phyloP scores from a whole-genome alignment of 2,329 filamentous ascomycete species.

The Echinosphaeria canescens region DNA sequence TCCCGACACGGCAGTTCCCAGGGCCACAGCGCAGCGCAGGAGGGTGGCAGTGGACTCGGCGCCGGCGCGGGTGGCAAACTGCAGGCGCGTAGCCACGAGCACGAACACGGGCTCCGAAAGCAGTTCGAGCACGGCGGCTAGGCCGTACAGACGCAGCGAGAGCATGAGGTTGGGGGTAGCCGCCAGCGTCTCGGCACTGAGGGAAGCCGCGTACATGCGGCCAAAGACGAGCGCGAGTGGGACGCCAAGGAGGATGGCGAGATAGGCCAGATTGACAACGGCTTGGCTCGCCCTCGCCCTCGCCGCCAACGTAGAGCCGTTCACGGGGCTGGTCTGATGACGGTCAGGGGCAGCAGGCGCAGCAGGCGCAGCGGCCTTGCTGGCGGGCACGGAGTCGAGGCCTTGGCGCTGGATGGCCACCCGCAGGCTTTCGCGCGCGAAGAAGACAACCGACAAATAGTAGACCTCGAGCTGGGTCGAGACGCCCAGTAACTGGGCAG shows the following conservation, averaged over 20 bases:
- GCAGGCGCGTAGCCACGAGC: conserved; percentile 59
- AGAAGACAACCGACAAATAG: conserved; percentile 83
- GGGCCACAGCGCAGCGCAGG: conserved; percentile 53
- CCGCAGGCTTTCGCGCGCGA: conserved; percentile 75
- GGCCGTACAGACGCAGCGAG: conserved; percentile 30
- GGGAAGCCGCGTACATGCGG: conserved; percentile 39
- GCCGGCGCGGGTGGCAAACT: conserved; percentile 58
- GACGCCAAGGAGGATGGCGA: conserved; percentile 49
- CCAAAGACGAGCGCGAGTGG: conserved; percentile 42
- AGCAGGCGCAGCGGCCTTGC: conserved; percentile 7
- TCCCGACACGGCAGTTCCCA: conserved; percentile 45
- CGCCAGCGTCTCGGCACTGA: conserved; percentile 20
- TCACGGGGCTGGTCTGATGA: too few relatives aligned
- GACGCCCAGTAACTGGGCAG: conserved; percentile 64
- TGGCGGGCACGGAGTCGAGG: conserved; percentile 8
- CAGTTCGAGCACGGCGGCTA: conserved; percentile 48
- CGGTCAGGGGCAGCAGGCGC: conserved; percentile 6
- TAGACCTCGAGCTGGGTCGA: conserved; percentile 85
- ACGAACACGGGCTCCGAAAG: conserved; percentile 78
- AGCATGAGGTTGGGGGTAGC: conserved; percentile 40
- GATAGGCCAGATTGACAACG: conserved; percentile 72
- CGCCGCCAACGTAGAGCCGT: too few relatives aligned
- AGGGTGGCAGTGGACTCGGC: conserved; percentile 75
- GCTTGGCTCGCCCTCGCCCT: conserved; percentile 33
- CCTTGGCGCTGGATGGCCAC: conserved; percentile 74